A percentile compares a stretch with the other conserved stretches of the same genome.
phyloP scores from a whole-genome alignment of 2,329 filamentous ascomycete genomes.

The Alternaria dauci region DNA sequence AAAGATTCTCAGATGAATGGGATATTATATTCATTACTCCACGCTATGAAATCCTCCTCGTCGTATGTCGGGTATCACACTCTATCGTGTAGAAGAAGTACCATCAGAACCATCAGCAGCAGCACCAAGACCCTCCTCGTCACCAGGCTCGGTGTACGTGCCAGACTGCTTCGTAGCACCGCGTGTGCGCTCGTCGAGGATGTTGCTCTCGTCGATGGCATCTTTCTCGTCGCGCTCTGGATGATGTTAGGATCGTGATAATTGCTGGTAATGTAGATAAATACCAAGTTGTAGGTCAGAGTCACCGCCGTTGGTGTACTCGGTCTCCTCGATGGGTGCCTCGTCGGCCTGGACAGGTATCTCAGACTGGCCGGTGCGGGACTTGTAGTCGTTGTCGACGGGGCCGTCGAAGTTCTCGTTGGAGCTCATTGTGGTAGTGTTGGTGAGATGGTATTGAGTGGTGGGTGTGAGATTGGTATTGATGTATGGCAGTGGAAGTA shows the following conservation, averaged over 20 bases:
- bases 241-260: not conserved
- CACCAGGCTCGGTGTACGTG: slow-evolving; percentile 60
- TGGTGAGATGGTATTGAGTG: not conserved
- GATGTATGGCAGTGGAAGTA: not conserved
- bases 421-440: slow-evolving; percentile 39
- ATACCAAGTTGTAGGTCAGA: slow-evolving; percentile 59
- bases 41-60: not conserved
- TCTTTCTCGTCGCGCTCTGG: slow-evolving; percentile 58
- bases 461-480: not conserved
- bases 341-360: slow-evolving; percentile 60
- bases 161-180: slow-evolving; percentile 57
- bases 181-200: slow-evolving; percentile 58
- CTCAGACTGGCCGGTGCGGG: slow-evolving; percentile 55
- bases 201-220: slow-evolving; percentile 59
- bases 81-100: slow-evolving; percentile 30
- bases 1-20: not conserved
- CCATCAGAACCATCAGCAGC: slow-evolving; percentile 49
- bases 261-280: slow-evolving; percentile 6
- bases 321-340: slow-evolving; percentile 52
- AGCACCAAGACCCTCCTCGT: slow-evolving; percentile 59
- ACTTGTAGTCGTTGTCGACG: slow-evolving; percentile 57
- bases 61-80: not conserved
- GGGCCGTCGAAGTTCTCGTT: slow-evolving; percentile 46
- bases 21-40: not conserved
- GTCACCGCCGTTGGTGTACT: slow-evolving; percentile 58